Evolutionary conservation across 495 filamentous ascomycete species (phyloP), one percentile per base, ranked within the genome.

Genomic region (Trichoderma reesei): DNA sequence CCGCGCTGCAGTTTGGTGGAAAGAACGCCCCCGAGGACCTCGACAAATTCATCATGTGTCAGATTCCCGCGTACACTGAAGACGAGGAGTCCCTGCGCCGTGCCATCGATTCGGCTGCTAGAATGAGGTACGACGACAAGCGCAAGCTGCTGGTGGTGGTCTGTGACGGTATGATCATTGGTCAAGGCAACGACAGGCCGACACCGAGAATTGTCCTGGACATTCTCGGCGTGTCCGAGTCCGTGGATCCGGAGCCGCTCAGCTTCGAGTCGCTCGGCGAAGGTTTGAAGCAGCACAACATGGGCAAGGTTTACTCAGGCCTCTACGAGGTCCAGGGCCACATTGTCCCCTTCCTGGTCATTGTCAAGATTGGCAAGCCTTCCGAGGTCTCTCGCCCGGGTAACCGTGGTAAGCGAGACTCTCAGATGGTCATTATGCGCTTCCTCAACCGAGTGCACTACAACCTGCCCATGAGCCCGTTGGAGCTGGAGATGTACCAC

Each of bases 161-260:
- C 65, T 99, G 94, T 70, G 94, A 99, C 72, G 94, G 94, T 78
- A 98, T 99, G 93, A 98, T 99, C 76, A 93, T 99, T 67, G 94
- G 94, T 65, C 92, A 96, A 77, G 94, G 94, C 68, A 99, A 99
- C 74, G 94, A 99, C 72, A 84, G 89, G 60, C 91, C 95, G 9
- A 99, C 94, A 10, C 94, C 94, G 8, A 84, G 92, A 63, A 99
- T 99, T 67, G 95, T 98, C 41, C 83, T 99, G 62, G 94, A 99
- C 69, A 98, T 99, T 74, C 78, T 99, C 31, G 94, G 95, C 68
- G 94, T 99, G 16, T 86, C 91, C 16, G 92, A 97, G 66, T 88
- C 85, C 16, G 88, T 96, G 3, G 94, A 99, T 71, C 94, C 94
- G n/a, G 92, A 97, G 73, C 92, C 94, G 3, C 81, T 99, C 59